Conservation (phyloP, 2,329 filamentous ascomycete genomes). For the Colletotrichum lini region DNA sequence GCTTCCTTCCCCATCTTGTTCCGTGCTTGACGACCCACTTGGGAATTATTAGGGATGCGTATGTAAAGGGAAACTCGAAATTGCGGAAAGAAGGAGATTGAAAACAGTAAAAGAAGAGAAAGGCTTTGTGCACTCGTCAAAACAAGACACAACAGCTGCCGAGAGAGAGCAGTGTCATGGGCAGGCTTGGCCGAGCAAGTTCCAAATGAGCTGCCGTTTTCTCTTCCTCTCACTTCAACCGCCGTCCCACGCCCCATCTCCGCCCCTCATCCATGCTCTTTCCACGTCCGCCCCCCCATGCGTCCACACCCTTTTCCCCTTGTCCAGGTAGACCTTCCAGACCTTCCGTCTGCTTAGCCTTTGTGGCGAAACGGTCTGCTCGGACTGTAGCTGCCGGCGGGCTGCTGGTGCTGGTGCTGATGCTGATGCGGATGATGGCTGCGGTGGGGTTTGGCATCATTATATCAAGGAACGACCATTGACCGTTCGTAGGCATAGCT, state of each 20-base stretch:
- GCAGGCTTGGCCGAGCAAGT: conserved; percentile 11
- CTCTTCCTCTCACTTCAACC: not conserved
- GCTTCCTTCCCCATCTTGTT: conserved; percentile 22
- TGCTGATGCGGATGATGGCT: not conserved
- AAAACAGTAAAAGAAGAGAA: not conserved
- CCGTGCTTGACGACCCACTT: conserved; percentile 33
- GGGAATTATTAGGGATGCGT: conserved; percentile 19
- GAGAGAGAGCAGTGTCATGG: conserved; percentile 8
- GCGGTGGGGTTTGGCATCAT: conserved; percentile 15
- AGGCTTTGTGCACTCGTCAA: conserved; percentile 14
- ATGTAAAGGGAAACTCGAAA: not conserved
- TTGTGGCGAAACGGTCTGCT: conserved; percentile 37
- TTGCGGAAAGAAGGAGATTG: not conserved
- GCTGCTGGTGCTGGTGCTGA: not conserved
- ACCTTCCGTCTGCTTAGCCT: conserved; percentile 33
- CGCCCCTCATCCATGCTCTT: conserved; percentile 16
- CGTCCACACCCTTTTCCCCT: conserved; percentile 10
- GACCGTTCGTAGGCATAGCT: conserved; percentile 23
- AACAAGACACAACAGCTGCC: conserved; percentile 8
- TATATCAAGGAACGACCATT: conserved; percentile 35
- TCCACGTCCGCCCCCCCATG: conserved; percentile 22
- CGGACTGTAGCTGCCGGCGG: conserved; percentile 18
- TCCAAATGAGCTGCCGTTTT: conserved; percentile 8
- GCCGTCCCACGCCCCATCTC: not conserved
- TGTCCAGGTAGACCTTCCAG: conserved; percentile 26